Conservation (phyloP, 163 green algal genomes). For the Chloromonas sp. region DNA sequence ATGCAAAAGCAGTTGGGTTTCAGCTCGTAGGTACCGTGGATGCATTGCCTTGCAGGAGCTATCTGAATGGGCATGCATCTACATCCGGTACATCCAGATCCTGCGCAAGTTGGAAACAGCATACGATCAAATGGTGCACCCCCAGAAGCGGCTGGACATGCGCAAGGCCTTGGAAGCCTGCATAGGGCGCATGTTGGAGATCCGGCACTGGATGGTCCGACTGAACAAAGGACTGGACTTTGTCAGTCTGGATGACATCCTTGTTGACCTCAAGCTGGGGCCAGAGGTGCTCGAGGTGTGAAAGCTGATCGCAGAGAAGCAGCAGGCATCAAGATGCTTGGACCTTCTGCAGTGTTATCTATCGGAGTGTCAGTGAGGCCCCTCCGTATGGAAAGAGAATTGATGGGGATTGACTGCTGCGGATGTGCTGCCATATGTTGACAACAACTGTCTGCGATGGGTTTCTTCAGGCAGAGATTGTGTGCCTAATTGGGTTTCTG, state of each 20-base stretch:
- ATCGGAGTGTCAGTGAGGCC: too few species aligned
- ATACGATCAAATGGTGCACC: slow-evolving; percentile 84
- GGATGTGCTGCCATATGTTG: too few species aligned
- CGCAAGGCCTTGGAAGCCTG: slow-evolving; percentile 71
- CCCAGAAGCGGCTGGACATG: slow-evolving; percentile 82
- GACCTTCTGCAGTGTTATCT: too few species aligned
- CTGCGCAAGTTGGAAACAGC: slow-evolving; percentile 72
- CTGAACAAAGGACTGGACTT: slow-evolving; percentile 69
- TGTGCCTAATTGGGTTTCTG: too few species aligned
- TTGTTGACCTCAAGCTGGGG: slow-evolving; percentile 77
- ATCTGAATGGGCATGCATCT: slow-evolving; percentile 70
- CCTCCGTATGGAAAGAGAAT: too few species aligned
- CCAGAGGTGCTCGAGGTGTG: slow-evolving; percentile 48
- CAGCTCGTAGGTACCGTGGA: too few species aligned
- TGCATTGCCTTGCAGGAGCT: slow-evolving; percentile 44
- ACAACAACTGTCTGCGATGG: too few species aligned
- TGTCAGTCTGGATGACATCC: slow-evolving; percentile 71
- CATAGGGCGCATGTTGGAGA: slow-evolving; percentile 74
- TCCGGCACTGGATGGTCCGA: slow-evolving; percentile 45
- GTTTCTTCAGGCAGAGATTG: too few species aligned
- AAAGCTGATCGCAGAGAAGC: too few species aligned
- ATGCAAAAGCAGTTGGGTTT: too few species aligned
- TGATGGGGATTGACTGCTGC: too few species aligned
- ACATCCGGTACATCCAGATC: slow-evolving; percentile 82
- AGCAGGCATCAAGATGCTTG: too few species aligned